Evolutionary conservation across 352 stramenopile species (phyloP), one percentile per base, ranked within the genome.

Genomic region (Phytopythium oedochilum): DNA sequence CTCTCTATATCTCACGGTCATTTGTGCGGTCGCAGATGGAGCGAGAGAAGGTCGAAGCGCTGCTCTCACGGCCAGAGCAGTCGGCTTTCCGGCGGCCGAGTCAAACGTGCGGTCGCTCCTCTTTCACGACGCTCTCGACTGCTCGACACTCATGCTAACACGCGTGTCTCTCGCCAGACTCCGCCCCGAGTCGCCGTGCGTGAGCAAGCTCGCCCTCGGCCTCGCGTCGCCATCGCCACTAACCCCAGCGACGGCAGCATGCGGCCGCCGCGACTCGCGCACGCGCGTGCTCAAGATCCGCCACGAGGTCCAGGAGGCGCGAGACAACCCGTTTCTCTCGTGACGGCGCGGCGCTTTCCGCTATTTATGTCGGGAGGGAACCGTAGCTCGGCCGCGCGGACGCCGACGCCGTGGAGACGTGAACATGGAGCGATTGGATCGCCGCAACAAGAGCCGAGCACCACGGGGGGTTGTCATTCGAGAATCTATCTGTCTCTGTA

Each of bases 321-420:
- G 83, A 40, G 83, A 93, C 58, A 76, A 89, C 50, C 73, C 69
- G 25, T 93, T 84, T 65, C 73, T 87, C 68, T 81, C 67, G 12
- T 87, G 77, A 74, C 26, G 45, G 8, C 8, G 10, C 22, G 6
- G 25, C 9, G 2, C 22, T 17, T 45, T 43, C 32, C 18, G 23
- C 18, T 43, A 43, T 43, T 43, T 43, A 43, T 43, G 36, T 43
- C 36, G 36, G n/a, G 36, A 25, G 6, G 36, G 29, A 34, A 10
- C 29, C 29, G 10, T 18, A 17, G 39, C 3, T 9, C 20, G 11
- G 11, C 11, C 39, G 14, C 7, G 5, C 5, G 22, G 34, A 39
- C 6, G 14, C 34, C 14, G 34, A n/a, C 14, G n/a, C 0, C 10
- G 9, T 39, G 17, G 11, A 39, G 34, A n/a, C 14, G 36, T 5